Conservation (phyloP, 306 rosid species). For the Hylodesmum podocarpum region DNA sequence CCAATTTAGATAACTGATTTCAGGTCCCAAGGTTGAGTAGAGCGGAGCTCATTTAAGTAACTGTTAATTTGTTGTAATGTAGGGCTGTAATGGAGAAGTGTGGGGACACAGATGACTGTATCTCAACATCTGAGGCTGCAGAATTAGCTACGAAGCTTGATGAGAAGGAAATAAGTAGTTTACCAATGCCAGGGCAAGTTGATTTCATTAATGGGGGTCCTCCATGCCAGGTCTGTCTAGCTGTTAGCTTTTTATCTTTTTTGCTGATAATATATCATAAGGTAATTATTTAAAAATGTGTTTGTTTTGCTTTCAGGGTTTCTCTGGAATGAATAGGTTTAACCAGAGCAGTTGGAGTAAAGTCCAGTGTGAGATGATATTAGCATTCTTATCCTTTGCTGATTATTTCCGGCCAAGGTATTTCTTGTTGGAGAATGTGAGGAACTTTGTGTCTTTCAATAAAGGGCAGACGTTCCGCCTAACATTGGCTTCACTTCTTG, state of each 20-base stretch:
- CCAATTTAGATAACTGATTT: neutral
- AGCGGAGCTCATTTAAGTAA: neutral
- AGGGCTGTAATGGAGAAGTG: constrained; percentile 93
- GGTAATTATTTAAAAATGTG: neutral
- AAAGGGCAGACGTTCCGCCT: constrained; percentile 94
- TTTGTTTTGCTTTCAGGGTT: constrained; percentile 57
- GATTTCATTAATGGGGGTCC: constrained; percentile 99
- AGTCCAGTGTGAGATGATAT: constrained; percentile 97
- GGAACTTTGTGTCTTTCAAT: constrained; percentile 88
- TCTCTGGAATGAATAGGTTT: constrained; percentile 98
- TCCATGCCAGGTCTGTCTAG: constrained; percentile 79
- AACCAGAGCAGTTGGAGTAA: constrained; percentile 93
- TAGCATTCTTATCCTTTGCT: constrained; percentile 93
- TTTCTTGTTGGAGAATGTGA: constrained; percentile 93
- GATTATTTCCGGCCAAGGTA: constrained; percentile 96
- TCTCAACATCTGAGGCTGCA: constrained; percentile 80
- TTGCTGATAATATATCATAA: neutral
- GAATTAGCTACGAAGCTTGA: constrained; percentile 65
- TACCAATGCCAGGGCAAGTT: constrained; percentile 91
- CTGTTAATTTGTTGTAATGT: constrained; percentile 31
- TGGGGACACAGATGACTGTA: constrained; percentile 88
- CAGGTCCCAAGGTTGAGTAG: neutral
- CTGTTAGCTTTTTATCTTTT: constrained; percentile 4
- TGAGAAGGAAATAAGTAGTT: constrained; percentile 51
- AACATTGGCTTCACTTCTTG: constrained; percentile 91